Conservation (phyloP, 2,329 filamentous ascomycete genomes). For the Fusarium zealandicum region DNA sequence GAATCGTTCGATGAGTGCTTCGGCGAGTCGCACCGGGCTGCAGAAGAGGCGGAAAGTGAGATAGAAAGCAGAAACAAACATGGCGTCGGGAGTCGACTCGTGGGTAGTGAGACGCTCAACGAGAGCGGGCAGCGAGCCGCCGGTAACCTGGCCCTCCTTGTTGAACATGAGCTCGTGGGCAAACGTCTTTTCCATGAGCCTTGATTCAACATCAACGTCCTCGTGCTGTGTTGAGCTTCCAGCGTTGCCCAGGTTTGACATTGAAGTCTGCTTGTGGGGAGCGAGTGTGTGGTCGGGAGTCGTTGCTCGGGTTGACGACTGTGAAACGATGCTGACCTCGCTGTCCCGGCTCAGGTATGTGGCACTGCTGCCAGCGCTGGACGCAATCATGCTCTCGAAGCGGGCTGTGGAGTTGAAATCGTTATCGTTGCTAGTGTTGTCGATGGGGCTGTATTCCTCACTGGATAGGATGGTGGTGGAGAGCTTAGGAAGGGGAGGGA, state of each 20-base stretch:
- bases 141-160: conserved; percentile 93
- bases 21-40: conserved; percentile 78
- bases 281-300: conserved; percentile 73
- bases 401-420: conserved; percentile 62
- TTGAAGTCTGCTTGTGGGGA: conserved; percentile 65
- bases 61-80: conserved; percentile 94
- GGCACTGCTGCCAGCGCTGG: conserved; percentile 78
- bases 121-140: conserved; percentile 86
- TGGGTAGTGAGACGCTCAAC: conserved; percentile 95
- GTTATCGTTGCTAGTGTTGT: conserved; percentile 55
- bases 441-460: conserved; percentile 58
- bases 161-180: conserved; percentile 92
- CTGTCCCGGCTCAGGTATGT: conserved; percentile 84
- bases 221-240: conserved; percentile 74
- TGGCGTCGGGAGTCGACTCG: conserved; percentile 88
- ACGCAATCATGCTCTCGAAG: conserved; percentile 75
- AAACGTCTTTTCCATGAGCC: conserved; percentile 88
- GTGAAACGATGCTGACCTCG: conserved; percentile 79
- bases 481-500: conserved; percentile 66
- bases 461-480: conserved; percentile 57
- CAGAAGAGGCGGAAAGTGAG: conserved; percentile 95
- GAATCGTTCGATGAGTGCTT: conserved; percentile 87
- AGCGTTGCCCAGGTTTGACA: conserved; percentile 72
- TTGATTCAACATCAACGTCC: conserved; percentile 80
- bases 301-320: conserved; percentile 85